A percentile compares a stretch with the other conserved stretches of the same genome.
Conservation (phyloP, 331 rosid genomes). For the Dryas integrifolia region DNA sequence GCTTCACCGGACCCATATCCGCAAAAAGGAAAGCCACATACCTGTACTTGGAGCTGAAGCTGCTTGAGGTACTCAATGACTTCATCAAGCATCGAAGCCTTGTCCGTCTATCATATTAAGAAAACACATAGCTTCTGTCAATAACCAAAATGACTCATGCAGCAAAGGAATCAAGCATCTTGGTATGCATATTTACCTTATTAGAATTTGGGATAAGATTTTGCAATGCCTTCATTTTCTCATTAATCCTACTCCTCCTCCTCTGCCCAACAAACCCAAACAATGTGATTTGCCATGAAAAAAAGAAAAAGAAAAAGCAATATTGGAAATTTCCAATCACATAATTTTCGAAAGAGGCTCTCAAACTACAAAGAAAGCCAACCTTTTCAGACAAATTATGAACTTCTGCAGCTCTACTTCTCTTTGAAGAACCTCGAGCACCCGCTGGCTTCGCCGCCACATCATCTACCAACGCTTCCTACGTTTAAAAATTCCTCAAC, state of each 20-base stretch:
- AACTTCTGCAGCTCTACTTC: constrained; percentile 94
- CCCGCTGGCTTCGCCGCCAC: constrained; percentile 34
- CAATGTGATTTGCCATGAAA: background rate
- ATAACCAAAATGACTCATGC: constrained; percentile 6
- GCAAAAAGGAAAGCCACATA: constrained; percentile 22
- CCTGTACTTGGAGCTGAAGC: constrained; percentile 98
- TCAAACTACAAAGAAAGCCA: background rate
- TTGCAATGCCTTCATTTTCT: constrained; percentile 91
- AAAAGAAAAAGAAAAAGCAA: background rate
- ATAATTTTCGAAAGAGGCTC: background rate
- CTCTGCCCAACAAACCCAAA: constrained; percentile 53
- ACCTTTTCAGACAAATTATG: constrained; percentile 96
- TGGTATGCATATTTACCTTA: constrained; percentile 42
- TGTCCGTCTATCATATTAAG: constrained; percentile 61
- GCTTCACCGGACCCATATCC: background rate
- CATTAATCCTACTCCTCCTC: constrained; percentile 89
- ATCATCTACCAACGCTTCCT: constrained; percentile 65
- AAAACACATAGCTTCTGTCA: constrained; percentile 19
- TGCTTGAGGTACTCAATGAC: constrained; percentile 91
- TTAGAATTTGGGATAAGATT: constrained; percentile 85
- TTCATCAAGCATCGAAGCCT: constrained; percentile 94
- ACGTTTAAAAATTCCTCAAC: constrained; percentile 16
- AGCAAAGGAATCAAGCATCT: background rate
- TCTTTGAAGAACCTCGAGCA: constrained; percentile 61
- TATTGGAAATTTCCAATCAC: background rate